A percentile compares a stretch with the other conserved stretches of the same genome.
Evolutionary conservation across 768 basidiomycete species (phyloP).

Genomic region (Rhodosporidiobolus odoratus): DNA sequence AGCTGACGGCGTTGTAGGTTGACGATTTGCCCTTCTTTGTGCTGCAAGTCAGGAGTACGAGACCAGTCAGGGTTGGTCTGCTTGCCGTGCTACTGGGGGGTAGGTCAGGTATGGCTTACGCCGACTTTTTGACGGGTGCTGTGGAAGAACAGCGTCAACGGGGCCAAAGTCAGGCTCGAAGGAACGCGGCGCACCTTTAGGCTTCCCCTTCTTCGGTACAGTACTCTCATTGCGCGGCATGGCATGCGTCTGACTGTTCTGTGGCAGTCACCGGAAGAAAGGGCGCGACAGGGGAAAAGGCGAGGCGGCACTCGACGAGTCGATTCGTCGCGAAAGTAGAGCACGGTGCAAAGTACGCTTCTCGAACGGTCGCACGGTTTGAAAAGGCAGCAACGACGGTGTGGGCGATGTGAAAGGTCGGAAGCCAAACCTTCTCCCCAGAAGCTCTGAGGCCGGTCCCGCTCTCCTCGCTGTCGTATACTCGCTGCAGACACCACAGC

Average conservation of each 20-base stretch:
- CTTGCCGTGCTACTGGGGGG: no score
- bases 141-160: neutral
- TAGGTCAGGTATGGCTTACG: neutral
- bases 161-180: neutral
- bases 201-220: conserved; percentile 9
- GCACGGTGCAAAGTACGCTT: no score
- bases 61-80: neutral
- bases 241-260: neutral
- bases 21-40: conserved; percentile 28
- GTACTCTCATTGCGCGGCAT: conserved; percentile 28
- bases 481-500: neutral
- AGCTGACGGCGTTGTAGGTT: conserved; percentile 23
- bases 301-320: neutral
- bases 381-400: no score
- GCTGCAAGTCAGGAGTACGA: conserved; percentile 2
- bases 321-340: no score
- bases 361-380: no score
- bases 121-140: neutral
- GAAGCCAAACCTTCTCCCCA: no score
- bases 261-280: neutral
- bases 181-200: conserved; percentile 4
- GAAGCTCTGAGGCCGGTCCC: no score
- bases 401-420: no score
- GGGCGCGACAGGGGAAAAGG: neutral
- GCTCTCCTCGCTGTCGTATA: no score